Evolutionary conservation across 371 early-diverging fungal species (phyloP).

Genomic region (Nematocida major): DNA sequence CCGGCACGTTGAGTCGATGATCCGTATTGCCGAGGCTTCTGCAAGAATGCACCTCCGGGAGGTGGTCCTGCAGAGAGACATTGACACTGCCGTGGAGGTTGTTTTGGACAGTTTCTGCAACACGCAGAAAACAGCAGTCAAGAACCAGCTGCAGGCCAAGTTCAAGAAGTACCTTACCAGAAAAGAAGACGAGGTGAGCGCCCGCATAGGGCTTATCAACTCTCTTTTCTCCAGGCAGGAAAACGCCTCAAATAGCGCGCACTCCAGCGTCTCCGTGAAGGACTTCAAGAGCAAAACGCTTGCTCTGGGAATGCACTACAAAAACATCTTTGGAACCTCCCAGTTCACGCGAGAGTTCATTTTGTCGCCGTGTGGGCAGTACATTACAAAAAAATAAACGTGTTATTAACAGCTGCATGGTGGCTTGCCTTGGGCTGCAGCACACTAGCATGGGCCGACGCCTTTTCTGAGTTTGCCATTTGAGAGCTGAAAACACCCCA

Average conservation of each 20-base stretch:
- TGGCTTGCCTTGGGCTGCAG: too few relatives aligned
- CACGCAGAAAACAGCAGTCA: slow-evolving; percentile 88
- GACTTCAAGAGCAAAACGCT: neutral
- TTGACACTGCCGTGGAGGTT: slow-evolving; percentile 85
- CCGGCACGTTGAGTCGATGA: slow-evolving; percentile 91
- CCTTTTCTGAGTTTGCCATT: too few relatives aligned
- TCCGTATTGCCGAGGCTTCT: slow-evolving; percentile 89
- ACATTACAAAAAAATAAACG: slow-evolving; percentile 3
- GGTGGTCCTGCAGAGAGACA: slow-evolving; percentile 78
- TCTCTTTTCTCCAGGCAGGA: neutral
- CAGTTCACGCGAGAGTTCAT: neutral
- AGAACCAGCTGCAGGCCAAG: slow-evolving; percentile 66
- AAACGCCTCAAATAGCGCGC: neutral
- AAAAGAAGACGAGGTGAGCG: slow-evolving; percentile 18
- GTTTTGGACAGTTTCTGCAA: slow-evolving; percentile 83
- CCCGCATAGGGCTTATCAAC: neutral
- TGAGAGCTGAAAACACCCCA: too few relatives aligned
- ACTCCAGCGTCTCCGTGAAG: neutral
- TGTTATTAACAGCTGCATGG: neutral
- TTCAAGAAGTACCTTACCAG: slow-evolving; percentile 60
- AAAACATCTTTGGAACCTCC: neutral
- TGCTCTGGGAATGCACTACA: slow-evolving; percentile 4
- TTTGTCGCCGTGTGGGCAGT: neutral
- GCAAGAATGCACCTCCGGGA: slow-evolving; percentile 93
- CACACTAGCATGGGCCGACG: too few relatives aligned